phyloP scores from a whole-genome alignment of 306 rosid genomes.

The Vigna radiata region DNA sequence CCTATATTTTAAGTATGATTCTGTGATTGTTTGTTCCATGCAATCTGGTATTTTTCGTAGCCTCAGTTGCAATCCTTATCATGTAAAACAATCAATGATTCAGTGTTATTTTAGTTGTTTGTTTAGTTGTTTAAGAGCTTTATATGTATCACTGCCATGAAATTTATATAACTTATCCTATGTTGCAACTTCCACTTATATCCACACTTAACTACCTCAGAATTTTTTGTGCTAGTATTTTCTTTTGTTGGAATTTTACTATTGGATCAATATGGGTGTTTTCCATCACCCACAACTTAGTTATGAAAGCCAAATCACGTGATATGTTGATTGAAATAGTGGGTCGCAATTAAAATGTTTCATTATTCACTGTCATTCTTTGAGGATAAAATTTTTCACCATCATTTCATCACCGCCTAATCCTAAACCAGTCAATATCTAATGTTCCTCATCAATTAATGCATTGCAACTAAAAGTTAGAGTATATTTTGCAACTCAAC shows the following conservation, averaged over 20 bases:
- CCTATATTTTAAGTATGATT: conserved; percentile 10
- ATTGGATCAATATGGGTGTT: neutral
- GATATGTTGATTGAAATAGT: neutral
- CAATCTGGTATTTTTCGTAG: neutral
- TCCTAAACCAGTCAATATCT: conserved; percentile 27
- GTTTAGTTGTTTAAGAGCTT: conserved; percentile 7
- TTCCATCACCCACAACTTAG: neutral
- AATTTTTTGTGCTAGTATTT: neutral
- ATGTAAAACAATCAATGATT: neutral
- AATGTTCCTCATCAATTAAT: conserved; percentile 26
- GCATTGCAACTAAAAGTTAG: neutral
- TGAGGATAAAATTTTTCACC: neutral
- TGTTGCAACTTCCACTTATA: neutral
- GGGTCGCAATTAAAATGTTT: neutral
- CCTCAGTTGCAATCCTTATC: conserved; percentile 5
- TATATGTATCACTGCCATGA: neutral
- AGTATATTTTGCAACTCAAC: neutral
- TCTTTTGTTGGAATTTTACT: neutral
- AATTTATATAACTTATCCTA: neutral
- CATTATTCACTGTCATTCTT: conserved; percentile 9
- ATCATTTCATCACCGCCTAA: conserved; percentile 34
- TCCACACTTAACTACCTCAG: conserved; percentile 1
- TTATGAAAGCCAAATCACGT: too few species aligned
- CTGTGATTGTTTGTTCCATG: conserved; percentile 11
- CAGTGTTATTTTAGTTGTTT: neutral